Conservation (phyloP, 2,329 filamentous ascomycete species). For the Nakataea oryzae region DNA sequence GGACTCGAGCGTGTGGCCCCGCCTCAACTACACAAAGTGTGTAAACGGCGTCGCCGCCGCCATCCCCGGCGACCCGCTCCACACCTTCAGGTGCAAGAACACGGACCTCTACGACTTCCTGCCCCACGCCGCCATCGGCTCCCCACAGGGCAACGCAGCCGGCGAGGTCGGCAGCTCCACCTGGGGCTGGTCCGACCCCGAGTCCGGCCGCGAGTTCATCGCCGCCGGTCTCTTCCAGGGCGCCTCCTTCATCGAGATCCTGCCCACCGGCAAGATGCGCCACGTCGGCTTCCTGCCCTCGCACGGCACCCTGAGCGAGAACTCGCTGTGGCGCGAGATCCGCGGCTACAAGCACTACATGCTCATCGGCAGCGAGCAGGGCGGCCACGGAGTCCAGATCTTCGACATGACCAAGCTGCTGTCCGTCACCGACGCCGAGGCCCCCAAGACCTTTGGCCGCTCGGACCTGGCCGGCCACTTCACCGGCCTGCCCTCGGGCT, state of each 20-base stretch:
- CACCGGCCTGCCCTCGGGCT: constrained; percentile 3
- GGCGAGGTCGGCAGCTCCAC: constrained; percentile 4
- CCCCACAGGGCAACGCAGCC: neutral
- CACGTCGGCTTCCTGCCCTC: constrained; percentile 43
- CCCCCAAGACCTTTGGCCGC: constrained; percentile 10
- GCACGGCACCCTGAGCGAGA: constrained; percentile 11
- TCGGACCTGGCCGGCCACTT: constrained; percentile 3
- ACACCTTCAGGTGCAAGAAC: constrained; percentile 5
- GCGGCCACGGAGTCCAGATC: constrained; percentile 47
- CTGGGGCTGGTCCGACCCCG: constrained; percentile 37
- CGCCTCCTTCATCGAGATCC: constrained; percentile 42
- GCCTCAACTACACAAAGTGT: constrained; percentile 5
- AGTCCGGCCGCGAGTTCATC: constrained; percentile 39
- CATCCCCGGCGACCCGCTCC: constrained; percentile 4
- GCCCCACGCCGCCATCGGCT: constrained; percentile 3
- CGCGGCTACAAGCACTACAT: constrained; percentile 25
- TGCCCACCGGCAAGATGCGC: constrained; percentile 33
- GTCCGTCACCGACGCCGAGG: constrained; percentile 26
- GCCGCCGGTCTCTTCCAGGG: constrained; percentile 44
- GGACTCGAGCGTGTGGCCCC: constrained; percentile 3
- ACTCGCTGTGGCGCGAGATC: constrained; percentile 38
- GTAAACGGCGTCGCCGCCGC: constrained; percentile 2
- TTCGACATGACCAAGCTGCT: constrained; percentile 53
- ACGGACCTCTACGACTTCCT: constrained; percentile 5
- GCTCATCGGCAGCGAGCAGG: constrained; percentile 29